Conservation (phyloP, 805 yeast species). For the Teunomyces pallodes region DNA sequence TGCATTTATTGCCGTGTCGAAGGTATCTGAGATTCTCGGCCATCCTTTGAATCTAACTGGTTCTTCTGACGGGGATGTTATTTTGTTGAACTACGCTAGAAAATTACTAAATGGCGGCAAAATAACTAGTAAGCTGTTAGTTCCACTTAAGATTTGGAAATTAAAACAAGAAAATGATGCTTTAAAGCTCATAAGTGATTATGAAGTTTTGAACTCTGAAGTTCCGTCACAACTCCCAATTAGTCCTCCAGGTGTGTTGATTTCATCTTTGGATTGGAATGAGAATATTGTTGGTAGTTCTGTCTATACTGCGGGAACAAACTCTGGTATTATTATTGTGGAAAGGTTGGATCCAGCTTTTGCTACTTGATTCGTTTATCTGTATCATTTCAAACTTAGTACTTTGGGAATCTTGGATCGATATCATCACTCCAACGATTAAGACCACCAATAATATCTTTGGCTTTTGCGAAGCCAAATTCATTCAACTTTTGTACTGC, state of each 20-base stretch:
- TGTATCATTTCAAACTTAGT: slow-evolving; percentile 30
- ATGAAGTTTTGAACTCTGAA: slow-evolving; percentile 29
- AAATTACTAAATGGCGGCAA: slow-evolving; percentile 34
- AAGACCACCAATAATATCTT: slow-evolving; percentile 79
- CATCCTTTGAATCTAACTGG: slow-evolving; percentile 39
- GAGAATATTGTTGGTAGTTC: slow-evolving; percentile 42
- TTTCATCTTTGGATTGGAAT: slow-evolving; percentile 59
- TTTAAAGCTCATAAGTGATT: slow-evolving; percentile 23
- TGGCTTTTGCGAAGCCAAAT: slow-evolving; percentile 48
- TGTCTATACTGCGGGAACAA: slow-evolving; percentile 52
- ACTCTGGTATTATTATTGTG: slow-evolving; percentile 49
- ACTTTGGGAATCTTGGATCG: slow-evolving; percentile 62
- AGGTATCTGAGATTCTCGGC: slow-evolving; percentile 29
- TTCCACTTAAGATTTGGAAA: slow-evolving; percentile 41
- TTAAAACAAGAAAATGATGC: slow-evolving; percentile 11
- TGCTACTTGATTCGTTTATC: slow-evolving; percentile 3
- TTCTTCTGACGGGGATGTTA: slow-evolving; percentile 34
- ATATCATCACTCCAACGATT: slow-evolving; percentile 60
- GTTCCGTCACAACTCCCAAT: slow-evolving; percentile 26
- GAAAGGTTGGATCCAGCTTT: slow-evolving; percentile 35
- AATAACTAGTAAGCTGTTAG: slow-evolving; percentile 35
- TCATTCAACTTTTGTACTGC: slow-evolving; percentile 61
- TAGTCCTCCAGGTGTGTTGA: slow-evolving; percentile 49
- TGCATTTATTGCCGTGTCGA: slow-evolving; percentile 27
- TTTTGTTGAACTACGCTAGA: slow-evolving; percentile 36